phyloP scores from a whole-genome alignment of 129 eudicot species.

The Pittosporum tobira region DNA sequence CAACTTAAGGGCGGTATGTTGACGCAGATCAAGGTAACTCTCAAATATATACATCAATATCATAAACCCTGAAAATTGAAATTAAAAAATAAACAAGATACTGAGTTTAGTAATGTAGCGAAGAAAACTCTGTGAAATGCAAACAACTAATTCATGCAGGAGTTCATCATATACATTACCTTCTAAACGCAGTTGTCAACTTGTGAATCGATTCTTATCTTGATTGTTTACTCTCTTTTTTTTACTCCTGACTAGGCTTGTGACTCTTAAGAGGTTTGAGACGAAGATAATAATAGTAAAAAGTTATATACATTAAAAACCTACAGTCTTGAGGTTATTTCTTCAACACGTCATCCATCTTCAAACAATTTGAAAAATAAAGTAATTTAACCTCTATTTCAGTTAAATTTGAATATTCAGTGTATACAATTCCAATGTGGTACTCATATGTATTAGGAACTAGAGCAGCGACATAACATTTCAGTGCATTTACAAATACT shows the following conservation, averaged over 20 bases:
- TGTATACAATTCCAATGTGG: no score
- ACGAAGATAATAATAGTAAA: not conserved
- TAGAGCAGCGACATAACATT: no score
- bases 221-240: no score
- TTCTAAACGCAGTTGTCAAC: not conserved
- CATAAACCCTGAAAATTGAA: conserved; percentile 64
- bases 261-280: not conserved
- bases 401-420: no score
- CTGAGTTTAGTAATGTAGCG: not conserved
- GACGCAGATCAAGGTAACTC: conserved; percentile 83
- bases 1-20: conserved; percentile 74
- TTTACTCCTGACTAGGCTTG: not conserved
- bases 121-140: not conserved
- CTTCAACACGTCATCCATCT: no score
- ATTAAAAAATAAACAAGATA: not conserved
- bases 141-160: not conserved
- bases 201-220: no score
- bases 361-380: no score
- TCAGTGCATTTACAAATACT: no score
- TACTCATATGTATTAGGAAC: no score
- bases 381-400: no score
- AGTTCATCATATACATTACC: not conserved
- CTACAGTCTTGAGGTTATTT: not conserved
- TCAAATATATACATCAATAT: conserved; percentile 82
- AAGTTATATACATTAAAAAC: not conserved